Evolutionary conservation across 768 basidiomycete species (phyloP), one percentile per base, ranked within the genome.

Genomic region (Lactifluus volemus): DNA sequence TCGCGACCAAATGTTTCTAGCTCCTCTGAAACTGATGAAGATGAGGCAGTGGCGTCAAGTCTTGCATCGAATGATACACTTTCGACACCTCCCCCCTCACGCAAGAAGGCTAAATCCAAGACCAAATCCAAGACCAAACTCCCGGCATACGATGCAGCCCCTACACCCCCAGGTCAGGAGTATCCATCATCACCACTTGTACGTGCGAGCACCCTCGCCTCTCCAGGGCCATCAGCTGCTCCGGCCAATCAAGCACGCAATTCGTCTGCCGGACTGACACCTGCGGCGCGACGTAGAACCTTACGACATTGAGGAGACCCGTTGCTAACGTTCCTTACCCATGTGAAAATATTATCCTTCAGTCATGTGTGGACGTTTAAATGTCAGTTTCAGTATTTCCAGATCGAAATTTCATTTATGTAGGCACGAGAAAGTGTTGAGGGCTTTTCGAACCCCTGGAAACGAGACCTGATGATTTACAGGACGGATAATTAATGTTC

Each of bases 51-150:
- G 5, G 41, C 50, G 34, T 66, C 63, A 32, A 64, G 65, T 51
- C 34, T 65, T 25, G 59, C 63, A 29, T 66, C 65, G 45, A 59
- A 64, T 29, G 63, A 66, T 53, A 61, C 63, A 4, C 41, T 66
- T 42, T 42, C 60, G 19, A 66, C 65, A 5, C 65, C 65, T 12
- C 61, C 61, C 11, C 65, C 65, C 4, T 60, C 65, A 19, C 50
- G 55, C 44, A 48, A 55, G 57, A 63, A 44, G 39, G 2, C 30
- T 7, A 55, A 44, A 17, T 32, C 30, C 9, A 55, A 44, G 25
- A n/a, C 39, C 48, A 50, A 59, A 32, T 5, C 21, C 19, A 59
- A 54, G 39, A 4, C 56, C 39, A 60, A 38, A 53, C 53, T 45
- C 34, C 64, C 56, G 4, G 7, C 53, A 5, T 66, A 66, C 32